Percentiles rank a stretch among this genome's conserved stretches.
Evolutionary conservation across 441 rosid species (phyloP).

Genomic region (Erodium texanum): DNA sequence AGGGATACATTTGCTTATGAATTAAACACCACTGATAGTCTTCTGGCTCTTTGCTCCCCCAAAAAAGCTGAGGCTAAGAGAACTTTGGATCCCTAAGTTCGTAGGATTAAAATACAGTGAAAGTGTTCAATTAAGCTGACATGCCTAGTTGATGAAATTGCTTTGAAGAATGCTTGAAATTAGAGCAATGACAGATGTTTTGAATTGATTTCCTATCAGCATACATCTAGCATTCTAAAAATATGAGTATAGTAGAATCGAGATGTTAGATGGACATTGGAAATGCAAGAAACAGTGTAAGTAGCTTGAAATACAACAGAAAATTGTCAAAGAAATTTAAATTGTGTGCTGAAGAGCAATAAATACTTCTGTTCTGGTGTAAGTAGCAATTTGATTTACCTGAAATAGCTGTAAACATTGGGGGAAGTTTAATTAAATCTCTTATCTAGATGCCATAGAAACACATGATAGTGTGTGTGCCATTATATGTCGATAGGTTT

Average conservation of each 20-base stretch:
- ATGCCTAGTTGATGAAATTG: too few relatives aligned
- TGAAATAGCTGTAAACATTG: background rate
- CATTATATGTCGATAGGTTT: background rate
- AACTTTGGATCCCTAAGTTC: too few relatives aligned
- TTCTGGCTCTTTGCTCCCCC: too few relatives aligned
- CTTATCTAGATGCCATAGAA: background rate
- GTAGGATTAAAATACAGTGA: too few relatives aligned
- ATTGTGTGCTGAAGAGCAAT: background rate
- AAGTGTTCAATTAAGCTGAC: too few relatives aligned
- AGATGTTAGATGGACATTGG: background rate
- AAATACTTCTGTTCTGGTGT: background rate
- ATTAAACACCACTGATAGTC: background rate
- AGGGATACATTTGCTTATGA: conserved; percentile 6
- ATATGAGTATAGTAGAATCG: background rate
- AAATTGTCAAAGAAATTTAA: background rate
- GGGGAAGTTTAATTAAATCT: background rate
- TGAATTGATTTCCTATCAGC: background rate
- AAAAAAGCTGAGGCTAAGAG: too few relatives aligned
- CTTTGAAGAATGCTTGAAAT: background rate
- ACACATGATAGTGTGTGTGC: background rate
- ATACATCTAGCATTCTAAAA: background rate
- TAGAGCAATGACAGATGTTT: background rate
- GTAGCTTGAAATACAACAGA: background rate
- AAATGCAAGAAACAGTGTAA: background rate
- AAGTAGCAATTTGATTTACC: background rate